Evolutionary conservation across 805 yeast species (phyloP), one percentile per base, ranked within the genome.

Genomic region (Yamadazyma ubonensis): DNA sequence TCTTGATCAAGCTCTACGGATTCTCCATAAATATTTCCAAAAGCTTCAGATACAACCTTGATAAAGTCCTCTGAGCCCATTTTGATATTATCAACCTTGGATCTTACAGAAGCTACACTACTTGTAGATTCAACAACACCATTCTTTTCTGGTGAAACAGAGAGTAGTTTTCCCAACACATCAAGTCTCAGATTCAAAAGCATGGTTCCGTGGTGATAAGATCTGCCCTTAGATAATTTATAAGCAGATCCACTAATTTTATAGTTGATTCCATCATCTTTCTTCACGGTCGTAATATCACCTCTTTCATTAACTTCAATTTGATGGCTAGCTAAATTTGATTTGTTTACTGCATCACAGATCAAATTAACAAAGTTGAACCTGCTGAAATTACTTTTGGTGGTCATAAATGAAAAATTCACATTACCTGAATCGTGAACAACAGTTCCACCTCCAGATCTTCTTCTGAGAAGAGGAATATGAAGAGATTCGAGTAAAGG

Each of bases 181-280:
- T 69, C 70, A 18, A 93, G 61, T 27, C 80, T 69, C 29, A 95
- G 80, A 39, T 76, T 65, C 17, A 93, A 65, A 6, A 93, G 68
- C 96, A 93, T 86, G 0, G 99, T 93, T 0, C 97, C 99, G 64
- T 93, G 99, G 57, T 93, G 99, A 49, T 90, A 83, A 5, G 96
- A 80, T 50, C 79, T 79, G 0, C 93, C 90, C 35, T 75, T 73
- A 4, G 95, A 81, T 22, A 93, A 70, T 57, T 90, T 90, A 61
- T 78, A 93, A 0, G 99, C 97, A 6, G 96, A 86, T 0, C 99
- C 99, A 51, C 96, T 84, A 4, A 93, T 79, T 55, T 93, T 93
- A 17, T 57, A 65, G 16, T 43, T 39, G 6, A 51, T 44, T 1
- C 61, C 65, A 11, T 53, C 54, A 1, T 44, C 36, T 20, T 51